Base-by-base conservation (phyloP, 768 basidiomycete species). In the Tricholoma matsutake region DNA sequence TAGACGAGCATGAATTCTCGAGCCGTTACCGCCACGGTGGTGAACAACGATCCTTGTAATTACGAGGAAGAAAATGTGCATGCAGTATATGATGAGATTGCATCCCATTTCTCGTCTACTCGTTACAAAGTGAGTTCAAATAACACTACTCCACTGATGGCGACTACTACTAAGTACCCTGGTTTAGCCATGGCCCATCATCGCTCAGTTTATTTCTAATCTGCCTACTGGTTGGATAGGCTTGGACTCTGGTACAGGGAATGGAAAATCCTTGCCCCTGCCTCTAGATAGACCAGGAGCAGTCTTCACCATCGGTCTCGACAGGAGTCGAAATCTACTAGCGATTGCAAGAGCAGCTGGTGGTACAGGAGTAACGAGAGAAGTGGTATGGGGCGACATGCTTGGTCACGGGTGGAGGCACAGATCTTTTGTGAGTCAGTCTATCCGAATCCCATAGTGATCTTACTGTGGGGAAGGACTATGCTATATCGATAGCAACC, bases 401-500 rank as follows among this genome's bases (percentile, higher is more conserved):
- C 75, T 97, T 18, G 86, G 83, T 25, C 74, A 80, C 59, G 77
- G 80, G 4, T 98, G 93, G 93, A 83, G 95, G 65, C 58, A 67
- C n/a, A 88, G 87, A 1, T 82, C 81, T 20, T 98, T 98, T 71
- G 96, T 96, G 68, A 43, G 72, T 66, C n/a, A 1, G 45, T 22
- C 11, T 35, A 25, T 57, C 18, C 52, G 37, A 53, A 31, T 31
- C 6, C n/a, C 31, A 32, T 53, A 16, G 47, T 11, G 62, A 35
- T 25, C 31, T 52, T 18, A 53, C 37, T 28, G 10, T 63, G 34
- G 45, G 41, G 10, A 39, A 98, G 96, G 94, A 98, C 77, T 97
- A 94, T 67, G 91, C 91, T 2, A 95, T 99, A 54, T 97, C 96
- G 4, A 96, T 99, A 63, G 97, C 97, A 28, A 98, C 96, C 2